These are phyloP conservation scores for Colletotrichum sp. DNA, from an alignment of 2,329 filamentous ascomycete genomes.

Conservation along the genomic window DNA sequence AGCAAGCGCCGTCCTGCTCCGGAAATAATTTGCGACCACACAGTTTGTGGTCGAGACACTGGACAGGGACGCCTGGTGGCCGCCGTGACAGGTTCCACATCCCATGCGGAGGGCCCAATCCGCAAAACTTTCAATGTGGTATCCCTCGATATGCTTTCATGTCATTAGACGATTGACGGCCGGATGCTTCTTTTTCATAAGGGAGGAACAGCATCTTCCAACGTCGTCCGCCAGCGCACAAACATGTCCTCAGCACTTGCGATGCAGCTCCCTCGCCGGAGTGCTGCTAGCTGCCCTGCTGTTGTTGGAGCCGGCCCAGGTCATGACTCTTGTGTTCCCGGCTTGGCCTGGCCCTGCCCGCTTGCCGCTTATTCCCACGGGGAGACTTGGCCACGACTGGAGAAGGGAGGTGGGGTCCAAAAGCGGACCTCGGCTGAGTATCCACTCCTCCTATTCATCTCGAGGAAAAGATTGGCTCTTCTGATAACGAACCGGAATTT, in stretches of 20 bases:
- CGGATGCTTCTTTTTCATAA: not conserved
- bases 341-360: not conserved
- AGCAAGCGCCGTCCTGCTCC: not conserved
- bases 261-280: not conserved
- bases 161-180: not conserved
- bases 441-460: conserved; percentile 9
- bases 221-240: not conserved
- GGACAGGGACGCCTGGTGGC: not conserved
- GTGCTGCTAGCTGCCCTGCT: not conserved
- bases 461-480: not conserved
- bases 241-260: not conserved
- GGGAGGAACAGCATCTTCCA: not conserved
- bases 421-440: conserved; percentile 11
- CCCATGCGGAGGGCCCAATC: not conserved
- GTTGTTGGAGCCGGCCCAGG: not conserved
- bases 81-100: not conserved
- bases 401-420: not conserved
- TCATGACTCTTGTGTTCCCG: not conserved
- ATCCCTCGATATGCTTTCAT: not conserved
- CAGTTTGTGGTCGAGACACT: not conserved
- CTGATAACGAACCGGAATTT: not conserved
- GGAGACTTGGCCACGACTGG: not conserved
- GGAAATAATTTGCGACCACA: conserved; percentile 6
- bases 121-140: not conserved
- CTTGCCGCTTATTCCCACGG: not conserved